Evolutionary conservation across 108 stramenopile species (phyloP).

Genomic region (Cyclotella sp.): DNA sequence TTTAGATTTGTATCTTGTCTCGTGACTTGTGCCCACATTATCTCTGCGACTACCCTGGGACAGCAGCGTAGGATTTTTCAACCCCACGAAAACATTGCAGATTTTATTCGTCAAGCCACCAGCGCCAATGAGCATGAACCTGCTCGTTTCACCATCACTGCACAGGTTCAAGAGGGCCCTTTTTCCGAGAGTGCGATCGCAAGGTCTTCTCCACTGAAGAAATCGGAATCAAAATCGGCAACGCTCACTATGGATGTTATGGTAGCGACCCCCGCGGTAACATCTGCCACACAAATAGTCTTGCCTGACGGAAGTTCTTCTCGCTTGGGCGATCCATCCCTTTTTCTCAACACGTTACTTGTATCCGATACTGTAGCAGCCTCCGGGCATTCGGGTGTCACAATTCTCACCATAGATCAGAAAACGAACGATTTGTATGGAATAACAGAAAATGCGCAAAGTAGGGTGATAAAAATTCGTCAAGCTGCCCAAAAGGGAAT

Average conservation of each 20-base stretch:
- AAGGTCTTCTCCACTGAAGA: neutral
- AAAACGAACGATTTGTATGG: neutral
- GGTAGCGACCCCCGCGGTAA: neutral
- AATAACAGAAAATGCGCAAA: neutral
- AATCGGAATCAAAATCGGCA: neutral
- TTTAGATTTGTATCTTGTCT: too few relatives aligned
- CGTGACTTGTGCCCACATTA: too few relatives aligned
- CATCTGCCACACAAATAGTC: neutral
- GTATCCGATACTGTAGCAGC: neutral
- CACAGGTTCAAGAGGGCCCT: neutral
- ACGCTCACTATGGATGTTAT: conserved; percentile 1
- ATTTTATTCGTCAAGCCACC: neutral
- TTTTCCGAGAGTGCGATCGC: neutral
- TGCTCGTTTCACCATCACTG: conserved; percentile 4
- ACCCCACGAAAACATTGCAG: neutral
- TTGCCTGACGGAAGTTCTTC: neutral
- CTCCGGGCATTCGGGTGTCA: neutral
- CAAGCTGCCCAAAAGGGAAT: neutral
- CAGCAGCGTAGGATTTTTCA: neutral
- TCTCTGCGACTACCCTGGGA: neutral
- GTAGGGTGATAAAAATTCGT: neutral
- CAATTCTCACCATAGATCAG: neutral
- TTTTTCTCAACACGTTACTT: neutral
- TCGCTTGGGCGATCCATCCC: neutral
- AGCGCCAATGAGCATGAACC: neutral